Percentiles rank a stretch among this genome's conserved stretches.
Evolutionary conservation across 2,329 filamentous ascomycete genomes (phyloP).

Genomic region (Fusarium aywerte): DNA sequence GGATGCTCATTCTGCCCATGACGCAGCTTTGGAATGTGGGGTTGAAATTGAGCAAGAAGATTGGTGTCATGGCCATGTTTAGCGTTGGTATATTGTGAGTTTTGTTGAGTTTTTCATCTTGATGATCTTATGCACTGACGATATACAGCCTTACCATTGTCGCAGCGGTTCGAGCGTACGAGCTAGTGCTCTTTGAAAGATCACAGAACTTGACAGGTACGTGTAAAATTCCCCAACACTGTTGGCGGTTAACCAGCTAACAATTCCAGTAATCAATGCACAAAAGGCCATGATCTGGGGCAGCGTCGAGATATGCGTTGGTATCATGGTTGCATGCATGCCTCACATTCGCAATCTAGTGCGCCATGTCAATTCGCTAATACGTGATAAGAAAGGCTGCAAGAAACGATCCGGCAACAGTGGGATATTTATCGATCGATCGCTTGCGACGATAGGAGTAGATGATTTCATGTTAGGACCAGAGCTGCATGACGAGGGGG

Average conservation of each 20-base stretch:
- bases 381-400: neutral
- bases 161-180: constrained; percentile 7
- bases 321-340: constrained; percentile 33
- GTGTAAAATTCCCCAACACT: neutral
- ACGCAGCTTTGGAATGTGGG: constrained; percentile 22
- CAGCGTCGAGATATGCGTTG: constrained; percentile 15
- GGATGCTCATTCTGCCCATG: constrained; percentile 26
- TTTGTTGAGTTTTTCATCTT: rapidly evolving
- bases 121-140: neutral
- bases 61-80: constrained; percentile 30
- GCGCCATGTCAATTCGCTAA: neutral
- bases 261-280: neutral
- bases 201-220: constrained; percentile 13
- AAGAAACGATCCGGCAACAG: neutral
- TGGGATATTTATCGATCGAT: constrained; percentile 22
- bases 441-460: constrained; percentile 4
- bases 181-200: constrained; percentile 1
- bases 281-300: constrained; percentile 22
- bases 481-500: neutral
- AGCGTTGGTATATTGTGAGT: constrained; percentile 32
- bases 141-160: constrained; percentile 12
- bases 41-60: constrained; percentile 17
- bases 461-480: neutral
- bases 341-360: constrained; percentile 21
- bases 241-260: neutral